These are phyloP conservation scores for Mortierella sp. DNA, from an alignment of 371 early-diverging fungal genomes.

Conservation along the genomic window DNA sequence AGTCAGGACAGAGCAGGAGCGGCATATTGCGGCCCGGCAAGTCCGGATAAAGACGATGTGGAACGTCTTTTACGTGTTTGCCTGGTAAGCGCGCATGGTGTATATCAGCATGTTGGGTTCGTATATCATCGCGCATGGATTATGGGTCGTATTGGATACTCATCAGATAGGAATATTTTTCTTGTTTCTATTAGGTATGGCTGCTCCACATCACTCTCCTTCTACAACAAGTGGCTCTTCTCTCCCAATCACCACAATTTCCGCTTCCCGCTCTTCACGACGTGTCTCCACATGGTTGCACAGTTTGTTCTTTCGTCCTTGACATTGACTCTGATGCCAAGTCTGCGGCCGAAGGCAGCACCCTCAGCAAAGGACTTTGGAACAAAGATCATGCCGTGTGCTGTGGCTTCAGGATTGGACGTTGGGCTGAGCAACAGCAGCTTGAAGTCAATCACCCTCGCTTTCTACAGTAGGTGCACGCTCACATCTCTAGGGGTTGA, in stretches of 20 bases:
- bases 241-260: slow-evolving; percentile 79
- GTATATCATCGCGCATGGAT: background rate
- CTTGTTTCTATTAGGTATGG: slow-evolving; percentile 13
- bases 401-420: slow-evolving; percentile 89
- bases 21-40: slow-evolving; percentile 19
- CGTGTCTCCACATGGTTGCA: slow-evolving; percentile 77
- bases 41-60: slow-evolving; percentile 21
- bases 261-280: slow-evolving; percentile 82
- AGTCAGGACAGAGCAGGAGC: slow-evolving; percentile 3
- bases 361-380: slow-evolving; percentile 74
- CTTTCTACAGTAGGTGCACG: slow-evolving; percentile 82
- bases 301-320: slow-evolving; percentile 71
- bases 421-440: slow-evolving; percentile 92
- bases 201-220: slow-evolving; percentile 74
- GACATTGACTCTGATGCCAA: slow-evolving; percentile 66
- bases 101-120: background rate
- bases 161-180: background rate
- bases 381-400: slow-evolving; percentile 85
- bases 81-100: slow-evolving; percentile 13
- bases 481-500: no score
- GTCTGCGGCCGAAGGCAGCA: slow-evolving; percentile 63
- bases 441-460: slow-evolving; percentile 86
- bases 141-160: background rate
- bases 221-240: slow-evolving; percentile 93
- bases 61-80: slow-evolving; percentile 23